These are phyloP conservation scores for Galerina sulciceps DNA, from an alignment of 768 basidiomycete species.

Conservation along the genomic window DNA sequence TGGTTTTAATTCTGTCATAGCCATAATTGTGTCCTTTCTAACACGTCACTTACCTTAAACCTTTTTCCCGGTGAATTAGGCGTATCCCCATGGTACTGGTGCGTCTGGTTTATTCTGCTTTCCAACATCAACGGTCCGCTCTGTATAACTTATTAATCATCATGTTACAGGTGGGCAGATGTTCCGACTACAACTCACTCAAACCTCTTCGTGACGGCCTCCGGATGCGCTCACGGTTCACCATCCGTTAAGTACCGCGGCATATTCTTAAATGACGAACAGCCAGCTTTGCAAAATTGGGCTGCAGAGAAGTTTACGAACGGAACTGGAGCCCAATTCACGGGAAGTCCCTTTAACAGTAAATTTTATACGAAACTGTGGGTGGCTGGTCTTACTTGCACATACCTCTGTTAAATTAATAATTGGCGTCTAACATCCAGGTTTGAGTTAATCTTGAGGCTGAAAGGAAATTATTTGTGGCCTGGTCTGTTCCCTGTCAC, in stretches of 20 bases:
- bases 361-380: slow-evolving; percentile 62
- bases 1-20: background rate
- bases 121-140: background rate
- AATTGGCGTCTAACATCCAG: slow-evolving; percentile 31
- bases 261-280: slow-evolving; percentile 79
- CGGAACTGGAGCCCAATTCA: slow-evolving; percentile 52
- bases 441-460: slow-evolving; percentile 67
- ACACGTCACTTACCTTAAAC: background rate
- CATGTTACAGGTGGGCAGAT: slow-evolving; percentile 71
- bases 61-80: slow-evolving; percentile 34
- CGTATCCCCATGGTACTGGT: slow-evolving; percentile 75
- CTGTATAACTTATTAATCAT: slow-evolving; percentile 2
- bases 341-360: slow-evolving; percentile 64
- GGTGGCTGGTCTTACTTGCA: slow-evolving; percentile 16
- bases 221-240: slow-evolving; percentile 57
- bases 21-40: background rate
- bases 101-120: slow-evolving; percentile 20
- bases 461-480: slow-evolving; percentile 77
- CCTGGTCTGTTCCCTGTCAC: slow-evolving; percentile 45
- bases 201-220: slow-evolving; percentile 48
- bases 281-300: slow-evolving; percentile 75
- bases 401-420: background rate
- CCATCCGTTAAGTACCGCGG: slow-evolving; percentile 75
- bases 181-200: slow-evolving; percentile 60
- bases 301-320: slow-evolving; percentile 71